These are phyloP conservation scores for Ophiosphaerella narmari DNA, from an alignment of 2,329 filamentous ascomycete genomes.

Conservation along the genomic window DNA sequence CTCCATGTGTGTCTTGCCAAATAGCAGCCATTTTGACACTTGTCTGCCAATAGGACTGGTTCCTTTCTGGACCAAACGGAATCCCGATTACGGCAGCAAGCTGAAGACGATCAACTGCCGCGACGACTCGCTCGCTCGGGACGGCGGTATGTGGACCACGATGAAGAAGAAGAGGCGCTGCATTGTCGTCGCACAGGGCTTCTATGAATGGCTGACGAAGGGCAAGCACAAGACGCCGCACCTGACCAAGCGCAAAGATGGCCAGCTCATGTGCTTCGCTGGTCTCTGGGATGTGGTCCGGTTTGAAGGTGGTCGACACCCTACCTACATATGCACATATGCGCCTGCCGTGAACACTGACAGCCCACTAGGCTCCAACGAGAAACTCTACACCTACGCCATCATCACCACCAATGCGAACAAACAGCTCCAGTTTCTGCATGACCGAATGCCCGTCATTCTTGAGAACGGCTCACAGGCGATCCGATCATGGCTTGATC, in stretches of 20 bases:
- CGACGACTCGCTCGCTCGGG: constrained; percentile 78
- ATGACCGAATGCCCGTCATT: constrained; percentile 95
- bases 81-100: constrained; percentile 75
- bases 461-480: constrained; percentile 74
- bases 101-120: constrained; percentile 95
- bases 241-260: constrained; percentile 81
- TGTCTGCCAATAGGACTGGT: constrained; percentile 62
- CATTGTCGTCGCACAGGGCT: constrained; percentile 85
- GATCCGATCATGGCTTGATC: constrained; percentile 79
- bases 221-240: constrained; percentile 83
- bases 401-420: constrained; percentile 92
- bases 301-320: constrained; percentile 66
- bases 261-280: constrained; percentile 83
- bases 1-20: constrained; percentile 14
- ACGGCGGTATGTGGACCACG: constrained; percentile 84
- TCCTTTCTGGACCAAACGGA: constrained; percentile 89
- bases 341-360: constrained; percentile 25
- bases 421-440: constrained; percentile 79
- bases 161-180: constrained; percentile 93
- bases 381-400: constrained; percentile 85
- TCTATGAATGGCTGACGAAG: constrained; percentile 94
- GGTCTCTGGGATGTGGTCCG: constrained; percentile 89
- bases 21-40: no score
- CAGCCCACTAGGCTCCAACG: constrained; percentile 57
- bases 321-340: constrained; percentile 24